phyloP scores from a whole-genome alignment of 106 monocot genomes.

The Dioscorea dumetorum region DNA sequence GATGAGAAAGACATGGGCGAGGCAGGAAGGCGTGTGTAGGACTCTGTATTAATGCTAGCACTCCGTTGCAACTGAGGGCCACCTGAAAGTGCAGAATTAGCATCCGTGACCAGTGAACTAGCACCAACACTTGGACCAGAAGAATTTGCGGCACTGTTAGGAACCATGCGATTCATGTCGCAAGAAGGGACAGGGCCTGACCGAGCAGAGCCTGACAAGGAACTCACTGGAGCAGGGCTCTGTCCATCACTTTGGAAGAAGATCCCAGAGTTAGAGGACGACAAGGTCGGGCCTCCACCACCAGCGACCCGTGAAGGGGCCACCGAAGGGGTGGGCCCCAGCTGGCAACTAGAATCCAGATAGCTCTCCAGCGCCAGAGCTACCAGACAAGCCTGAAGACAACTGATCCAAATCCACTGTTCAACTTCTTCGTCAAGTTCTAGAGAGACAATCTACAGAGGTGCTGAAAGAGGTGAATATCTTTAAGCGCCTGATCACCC shows the following conservation, averaged over 20 bases:
- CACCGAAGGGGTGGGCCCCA: conserved; percentile 18
- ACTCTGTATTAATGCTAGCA: conserved; percentile 72
- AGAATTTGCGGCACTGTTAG: conserved; percentile 61
- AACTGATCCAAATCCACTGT: too few relatives aligned
- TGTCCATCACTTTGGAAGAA: conserved; percentile 42
- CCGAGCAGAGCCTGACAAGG: conserved; percentile 23
- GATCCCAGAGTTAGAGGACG: conserved; percentile 21
- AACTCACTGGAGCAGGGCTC: conserved; percentile 15
- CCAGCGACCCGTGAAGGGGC: conserved; percentile 11
- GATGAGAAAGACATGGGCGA: conserved; percentile 95
- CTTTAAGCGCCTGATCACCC: too few relatives aligned
- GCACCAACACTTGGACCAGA: conserved; percentile 79
- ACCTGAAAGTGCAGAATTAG: conserved; percentile 65
- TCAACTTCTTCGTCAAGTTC: too few relatives aligned
- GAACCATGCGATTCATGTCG: conserved; percentile 44
- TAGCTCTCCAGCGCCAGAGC: conserved; percentile 30
- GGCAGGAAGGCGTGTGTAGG: conserved; percentile 59
- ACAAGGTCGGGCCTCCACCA: conserved; percentile 21
- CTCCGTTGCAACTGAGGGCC: conserved; percentile 75
- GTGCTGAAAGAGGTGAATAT: too few relatives aligned
- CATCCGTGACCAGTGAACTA: conserved; percentile 89
- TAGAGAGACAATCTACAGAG: too few relatives aligned
- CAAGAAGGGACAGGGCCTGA: conserved; percentile 22
- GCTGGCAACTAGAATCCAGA: conserved; percentile 30
- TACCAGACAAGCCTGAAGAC: not conserved